Evolutionary conservation across 805 yeast species (phyloP), one percentile per base, ranked within the genome.

Genomic region (Candida bentonensis): DNA sequence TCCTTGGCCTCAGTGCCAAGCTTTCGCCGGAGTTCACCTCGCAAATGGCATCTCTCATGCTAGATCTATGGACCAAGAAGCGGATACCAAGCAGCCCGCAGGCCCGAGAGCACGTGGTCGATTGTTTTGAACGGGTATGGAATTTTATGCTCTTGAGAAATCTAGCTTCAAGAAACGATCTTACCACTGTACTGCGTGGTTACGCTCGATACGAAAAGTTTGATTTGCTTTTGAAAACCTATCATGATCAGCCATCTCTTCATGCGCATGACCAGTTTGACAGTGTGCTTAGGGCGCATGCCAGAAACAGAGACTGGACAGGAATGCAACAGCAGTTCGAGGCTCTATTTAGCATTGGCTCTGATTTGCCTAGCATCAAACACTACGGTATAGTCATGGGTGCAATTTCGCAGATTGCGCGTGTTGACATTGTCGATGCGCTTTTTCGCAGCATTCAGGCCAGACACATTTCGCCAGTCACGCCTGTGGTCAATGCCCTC

Each of bases 341-440:
- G 49, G 41, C 66, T 61, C 22, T 72, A 58, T 30, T 30, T 30
- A 17, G 36, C 7, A 9, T 4, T 11, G 36, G 36, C 7, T n/a
- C n/a, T n/a, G 36, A 30, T 15, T 15, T 30, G 36, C 36, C 36
- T 5, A 30, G n/a, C n/a, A n/a, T 15, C n/a, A 52, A 51, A 11
- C 83, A 79, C 49, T 80, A 79, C 53, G 65, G 72, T 2, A 68
- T 74, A 20, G 74, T 78, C n/a, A 79, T 81, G 74, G 59, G 65
- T 44, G 73, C 79, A 1, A 61, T 80, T 47, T 75, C 82, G 0
- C 46, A 52, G 2, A 55, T 61, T 27, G 77, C 72, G 4, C 75
- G 70, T 51, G 59, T 53, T 39, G 67, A 56, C 30, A 72, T 66
- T 57, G 76, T 71, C 11, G 72, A 68, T 30, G 57, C 56, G 47